Conservation (phyloP, 164 flowering plant genomes). For the Nymphaea thermarum region DNA sequence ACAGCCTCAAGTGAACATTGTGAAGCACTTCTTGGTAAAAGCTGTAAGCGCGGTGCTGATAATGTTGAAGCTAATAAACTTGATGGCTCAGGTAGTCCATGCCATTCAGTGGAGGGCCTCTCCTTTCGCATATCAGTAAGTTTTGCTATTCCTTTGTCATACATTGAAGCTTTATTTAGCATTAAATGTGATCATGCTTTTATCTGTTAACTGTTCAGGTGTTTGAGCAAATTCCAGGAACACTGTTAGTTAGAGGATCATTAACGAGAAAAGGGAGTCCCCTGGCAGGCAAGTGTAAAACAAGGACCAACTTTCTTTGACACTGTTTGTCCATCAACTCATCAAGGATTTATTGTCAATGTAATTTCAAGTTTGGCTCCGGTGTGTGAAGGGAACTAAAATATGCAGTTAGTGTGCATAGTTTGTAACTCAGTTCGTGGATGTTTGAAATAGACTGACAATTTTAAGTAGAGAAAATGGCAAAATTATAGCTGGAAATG, state of each 20-base stretch:
- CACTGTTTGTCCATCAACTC: no score
- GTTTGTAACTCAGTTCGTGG: no score
- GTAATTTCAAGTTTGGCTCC: not conserved
- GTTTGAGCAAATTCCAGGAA: constrained; percentile 89
- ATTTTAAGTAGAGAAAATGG: no score
- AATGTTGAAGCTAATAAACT: constrained; percentile 8
- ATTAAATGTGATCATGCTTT: not conserved
- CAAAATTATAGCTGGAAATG: no score
- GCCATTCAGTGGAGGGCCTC: constrained; percentile 15
- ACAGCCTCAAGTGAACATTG: constrained; percentile 41
- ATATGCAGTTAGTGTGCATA: not conserved
- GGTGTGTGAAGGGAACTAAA: not conserved
- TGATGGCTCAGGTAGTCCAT: constrained; percentile 14
- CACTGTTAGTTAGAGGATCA: constrained; percentile 71
- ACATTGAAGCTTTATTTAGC: not conserved
- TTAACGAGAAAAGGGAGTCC: constrained; percentile 31
- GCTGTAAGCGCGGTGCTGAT: constrained; percentile 9
- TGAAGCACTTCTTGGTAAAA: constrained; percentile 25
- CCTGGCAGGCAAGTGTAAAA: constrained; percentile 30
- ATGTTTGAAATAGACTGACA: no score
- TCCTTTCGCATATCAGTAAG: constrained; percentile 48
- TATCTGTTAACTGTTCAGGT: constrained; percentile 35
- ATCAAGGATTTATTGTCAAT: no score
- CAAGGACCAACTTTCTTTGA: no score
- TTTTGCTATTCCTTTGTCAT: not conserved